These are phyloP conservation scores for Candida tetrigidarum DNA, from an alignment of 1,139 yeast genomes.

Conservation along the genomic window DNA sequence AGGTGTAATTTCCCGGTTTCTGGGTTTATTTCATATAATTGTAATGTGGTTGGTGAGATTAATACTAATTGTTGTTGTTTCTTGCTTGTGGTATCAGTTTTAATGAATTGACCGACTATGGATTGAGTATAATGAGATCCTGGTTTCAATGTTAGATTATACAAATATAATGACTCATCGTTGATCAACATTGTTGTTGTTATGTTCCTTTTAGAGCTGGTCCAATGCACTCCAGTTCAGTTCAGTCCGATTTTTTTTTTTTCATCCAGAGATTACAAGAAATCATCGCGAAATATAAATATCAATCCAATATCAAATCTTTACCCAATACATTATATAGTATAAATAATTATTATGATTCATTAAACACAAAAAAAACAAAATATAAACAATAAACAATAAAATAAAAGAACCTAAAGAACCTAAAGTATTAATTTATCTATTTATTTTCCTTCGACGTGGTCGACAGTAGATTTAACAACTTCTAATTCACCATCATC, in stretches of 20 bases:
- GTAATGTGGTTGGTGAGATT: slow-evolving; percentile 58
- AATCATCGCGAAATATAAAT: too few species aligned
- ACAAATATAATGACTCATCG: slow-evolving; percentile 55
- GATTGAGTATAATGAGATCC: slow-evolving; percentile 59
- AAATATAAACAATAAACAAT: too few species aligned
- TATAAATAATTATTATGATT: too few species aligned
- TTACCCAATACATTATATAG: too few species aligned
- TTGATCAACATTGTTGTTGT: slow-evolving; percentile 15
- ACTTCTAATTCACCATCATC: slow-evolving; percentile 31
- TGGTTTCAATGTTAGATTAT: slow-evolving; percentile 66
- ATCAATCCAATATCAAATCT: too few species aligned
- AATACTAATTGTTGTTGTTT: slow-evolving; percentile 68
- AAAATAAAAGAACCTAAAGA: too few species aligned
- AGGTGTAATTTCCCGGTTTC: slow-evolving; percentile 58
- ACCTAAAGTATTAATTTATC: too few species aligned
- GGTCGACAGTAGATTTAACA: slow-evolving; percentile 22
- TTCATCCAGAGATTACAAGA: too few species aligned
- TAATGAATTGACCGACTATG: slow-evolving; percentile 67
- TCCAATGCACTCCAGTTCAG: too few species aligned
- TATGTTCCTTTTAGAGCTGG: too few species aligned
- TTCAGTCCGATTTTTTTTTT: too few species aligned
- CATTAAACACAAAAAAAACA: too few species aligned
- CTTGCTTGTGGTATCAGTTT: slow-evolving; percentile 19
- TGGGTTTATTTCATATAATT: slow-evolving; percentile 54
- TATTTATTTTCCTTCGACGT: slow-evolving; percentile 14